phyloP scores from a whole-genome alignment of 768 basidiomycete genomes.

The Psilocybe cyanescens region DNA sequence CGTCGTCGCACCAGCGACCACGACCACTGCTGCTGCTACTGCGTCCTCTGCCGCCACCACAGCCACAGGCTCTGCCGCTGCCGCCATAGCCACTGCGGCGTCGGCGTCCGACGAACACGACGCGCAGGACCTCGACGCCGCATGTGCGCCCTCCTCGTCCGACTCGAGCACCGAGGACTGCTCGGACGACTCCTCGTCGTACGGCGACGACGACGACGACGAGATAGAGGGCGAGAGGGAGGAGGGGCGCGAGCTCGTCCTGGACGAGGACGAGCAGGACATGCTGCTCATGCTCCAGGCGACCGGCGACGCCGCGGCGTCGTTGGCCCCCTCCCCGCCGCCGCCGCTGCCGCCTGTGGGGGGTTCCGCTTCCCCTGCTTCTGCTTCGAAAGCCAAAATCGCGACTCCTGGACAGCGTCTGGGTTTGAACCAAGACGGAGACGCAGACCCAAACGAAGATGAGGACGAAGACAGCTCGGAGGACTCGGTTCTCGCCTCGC shows the following conservation, averaged over 20 bases:
- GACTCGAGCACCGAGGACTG: slow-evolving; percentile 4
- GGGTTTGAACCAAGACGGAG: background rate
- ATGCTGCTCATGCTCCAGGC: slow-evolving; percentile 6
- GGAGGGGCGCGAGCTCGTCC: background rate
- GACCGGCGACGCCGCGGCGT: background rate
- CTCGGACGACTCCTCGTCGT: background rate
- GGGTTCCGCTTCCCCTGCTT: background rate
- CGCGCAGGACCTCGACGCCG: background rate
- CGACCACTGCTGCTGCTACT: too few species aligned
- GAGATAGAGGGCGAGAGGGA: background rate
- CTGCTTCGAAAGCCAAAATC: background rate
- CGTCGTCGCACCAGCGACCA: slow-evolving; percentile 6
- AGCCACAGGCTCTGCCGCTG: background rate
- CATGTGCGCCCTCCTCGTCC: slow-evolving; percentile 12
- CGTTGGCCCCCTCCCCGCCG: background rate
- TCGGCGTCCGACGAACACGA: background rate
- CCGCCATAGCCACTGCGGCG: background rate
- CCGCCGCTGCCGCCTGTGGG: too few species aligned
- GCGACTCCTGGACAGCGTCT: background rate
- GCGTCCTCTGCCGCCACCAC: background rate
- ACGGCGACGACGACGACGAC: slow-evolving; percentile 34
- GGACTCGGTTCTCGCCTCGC: slow-evolving; percentile 14
- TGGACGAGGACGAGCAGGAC: slow-evolving; percentile 21
- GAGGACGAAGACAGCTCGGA: slow-evolving; percentile 15
- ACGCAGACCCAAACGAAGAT: slow-evolving; percentile 23